phyloP scores from a whole-genome alignment of 2,329 filamentous ascomycete species.

The Talaromyces piceae region DNA sequence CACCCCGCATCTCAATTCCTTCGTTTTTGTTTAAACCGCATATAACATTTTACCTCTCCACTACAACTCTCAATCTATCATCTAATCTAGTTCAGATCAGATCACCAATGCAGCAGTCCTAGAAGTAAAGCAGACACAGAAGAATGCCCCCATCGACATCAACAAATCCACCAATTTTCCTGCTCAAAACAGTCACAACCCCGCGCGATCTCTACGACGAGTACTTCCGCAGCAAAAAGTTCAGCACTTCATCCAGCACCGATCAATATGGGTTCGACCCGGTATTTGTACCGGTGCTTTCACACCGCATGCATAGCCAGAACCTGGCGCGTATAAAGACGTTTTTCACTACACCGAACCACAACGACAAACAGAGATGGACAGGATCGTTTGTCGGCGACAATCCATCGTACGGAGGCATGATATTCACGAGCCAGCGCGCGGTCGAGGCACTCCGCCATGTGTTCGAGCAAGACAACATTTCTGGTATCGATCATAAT shows the following conservation, averaged over 20 bases:
- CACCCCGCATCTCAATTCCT: conserved; percentile 3
- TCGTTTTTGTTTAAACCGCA: not conserved
- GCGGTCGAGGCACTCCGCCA: conserved; percentile 39
- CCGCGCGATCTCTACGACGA: conserved; percentile 40
- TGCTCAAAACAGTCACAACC: conserved; percentile 42
- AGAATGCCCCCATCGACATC: not conserved
- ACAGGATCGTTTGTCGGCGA: conserved; percentile 12
- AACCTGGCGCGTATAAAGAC: conserved; percentile 29
- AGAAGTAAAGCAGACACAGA: not conserved
- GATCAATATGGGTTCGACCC: conserved; percentile 16
- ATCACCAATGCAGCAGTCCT: not conserved
- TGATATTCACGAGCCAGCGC: conserved; percentile 45
- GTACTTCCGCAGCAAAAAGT: conserved; percentile 30
- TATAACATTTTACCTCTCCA: not conserved
- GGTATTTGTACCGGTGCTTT: conserved; percentile 40
- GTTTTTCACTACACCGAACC: conserved; percentile 23
- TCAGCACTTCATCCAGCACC: not conserved
- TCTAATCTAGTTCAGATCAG: not conserved
- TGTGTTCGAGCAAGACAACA: conserved; percentile 3
- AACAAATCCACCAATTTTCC: conserved; percentile 30
- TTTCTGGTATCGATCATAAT: conserved; percentile 20
- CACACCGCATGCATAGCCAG: conserved; percentile 33
- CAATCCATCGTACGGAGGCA: conserved; percentile 33
- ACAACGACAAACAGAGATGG: not conserved
- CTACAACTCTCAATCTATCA: not conserved